Conservation (phyloP, 1,284 basidiomycete genomes). For the Termitomyces sp. region DNA sequence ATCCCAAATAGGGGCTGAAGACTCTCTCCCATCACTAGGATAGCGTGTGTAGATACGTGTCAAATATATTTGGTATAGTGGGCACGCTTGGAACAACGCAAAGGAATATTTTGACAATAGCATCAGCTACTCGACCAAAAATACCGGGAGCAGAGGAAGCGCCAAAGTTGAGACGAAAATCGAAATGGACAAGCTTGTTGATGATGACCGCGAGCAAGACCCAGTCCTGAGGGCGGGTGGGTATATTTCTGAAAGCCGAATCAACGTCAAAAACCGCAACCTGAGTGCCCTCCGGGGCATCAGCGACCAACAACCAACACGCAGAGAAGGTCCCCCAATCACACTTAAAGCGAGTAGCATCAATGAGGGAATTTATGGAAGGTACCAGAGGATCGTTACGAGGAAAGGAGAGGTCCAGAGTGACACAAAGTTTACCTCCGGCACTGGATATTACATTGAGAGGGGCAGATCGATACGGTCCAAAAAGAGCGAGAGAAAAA, state of each 20-base stretch:
- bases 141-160: neutral
- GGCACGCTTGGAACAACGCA: neutral
- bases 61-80: too few relatives aligned
- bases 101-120: neutral
- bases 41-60: too few relatives aligned
- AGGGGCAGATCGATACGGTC: neutral
- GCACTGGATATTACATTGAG: constrained; percentile 2
- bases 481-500: neutral
- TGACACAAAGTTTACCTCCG: too few relatives aligned
- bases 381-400: neutral
- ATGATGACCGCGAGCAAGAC: neutral
- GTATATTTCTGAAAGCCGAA: constrained; percentile 4
- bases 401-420: neutral
- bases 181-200: neutral
- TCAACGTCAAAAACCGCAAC: constrained; percentile 3
- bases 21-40: too few relatives aligned
- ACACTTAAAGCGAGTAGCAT: constrained; percentile 1
- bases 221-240: neutral
- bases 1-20: too few relatives aligned
- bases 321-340: constrained; percentile 11
- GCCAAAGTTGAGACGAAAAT: constrained; percentile 6
- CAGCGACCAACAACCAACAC: neutral
- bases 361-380: neutral
- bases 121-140: constrained; percentile 1
- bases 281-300: neutral